These are phyloP conservation scores for Metarhizium robertsii DNA, from an alignment of 2,329 filamentous ascomycete genomes.

Conservation along the genomic window DNA sequence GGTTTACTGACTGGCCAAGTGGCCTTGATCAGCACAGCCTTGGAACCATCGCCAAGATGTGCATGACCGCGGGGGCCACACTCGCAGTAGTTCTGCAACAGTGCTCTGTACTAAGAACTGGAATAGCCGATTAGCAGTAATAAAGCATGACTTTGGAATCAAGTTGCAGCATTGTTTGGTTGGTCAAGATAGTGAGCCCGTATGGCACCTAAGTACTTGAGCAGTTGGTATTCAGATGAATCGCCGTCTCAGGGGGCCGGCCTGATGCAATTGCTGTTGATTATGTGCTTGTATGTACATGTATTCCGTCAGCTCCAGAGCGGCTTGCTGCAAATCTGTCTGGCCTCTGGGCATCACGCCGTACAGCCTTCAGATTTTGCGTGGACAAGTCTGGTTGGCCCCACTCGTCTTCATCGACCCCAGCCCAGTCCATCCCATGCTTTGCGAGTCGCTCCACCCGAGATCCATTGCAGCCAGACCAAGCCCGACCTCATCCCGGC, in stretches of 20 bases:
- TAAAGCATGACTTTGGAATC: no score
- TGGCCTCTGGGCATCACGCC: neutral
- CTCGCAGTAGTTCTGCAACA: neutral
- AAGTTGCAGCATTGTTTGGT: no score
- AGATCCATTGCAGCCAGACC: slow-evolving; percentile 1
- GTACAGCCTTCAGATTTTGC: neutral
- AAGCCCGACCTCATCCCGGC: slow-evolving; percentile 4
- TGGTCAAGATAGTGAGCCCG: no score
- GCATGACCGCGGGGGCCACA: no score
- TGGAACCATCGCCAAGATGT: no score
- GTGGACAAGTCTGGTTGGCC: neutral
- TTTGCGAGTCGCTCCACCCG: neutral
- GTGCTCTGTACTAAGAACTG: neutral
- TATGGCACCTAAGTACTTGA: no score
- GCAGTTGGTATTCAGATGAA: no score
- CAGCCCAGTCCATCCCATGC: neutral
- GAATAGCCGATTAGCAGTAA: no score
- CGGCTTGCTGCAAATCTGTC: neutral
- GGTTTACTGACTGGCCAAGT: neutral
- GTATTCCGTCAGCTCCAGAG: neutral
- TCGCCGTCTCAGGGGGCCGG: no score
- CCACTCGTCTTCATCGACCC: neutral
- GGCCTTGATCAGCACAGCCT: no score
- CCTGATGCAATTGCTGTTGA: no score
- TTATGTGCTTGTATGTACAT: neutral